Evolutionary conservation across 1,139 yeast species (phyloP), one percentile per base, ranked within the genome.

Genomic region (Kodamaea suecica): DNA sequence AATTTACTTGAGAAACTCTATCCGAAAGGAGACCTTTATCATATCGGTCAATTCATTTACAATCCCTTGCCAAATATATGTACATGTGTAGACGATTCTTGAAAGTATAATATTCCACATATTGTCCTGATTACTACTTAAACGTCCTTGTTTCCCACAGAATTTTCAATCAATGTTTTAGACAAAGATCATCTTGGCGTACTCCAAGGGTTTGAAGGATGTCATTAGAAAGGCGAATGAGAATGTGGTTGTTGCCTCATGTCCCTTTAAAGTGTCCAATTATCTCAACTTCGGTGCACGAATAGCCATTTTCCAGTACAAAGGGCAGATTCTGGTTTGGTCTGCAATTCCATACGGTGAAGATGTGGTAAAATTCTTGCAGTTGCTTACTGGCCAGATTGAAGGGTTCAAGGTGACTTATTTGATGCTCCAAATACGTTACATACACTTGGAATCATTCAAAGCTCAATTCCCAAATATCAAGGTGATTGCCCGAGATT

Each of bases 301-400:
- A 40, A 70, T 77, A 74, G 74, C 84, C 0, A 55, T 78, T 5
- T 53, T 69, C 39, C 59, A 70, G 32, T 51, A 60, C 37, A 53
- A 65, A 26, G 53, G 57, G 33, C 54, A 61, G 31, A 58, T 78
- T 16, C 56, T 77, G 7, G 73, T 81, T 7, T 76, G 80, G 73
- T 72, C 80, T 3, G 79, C 86, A 1, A 66, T 80, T 30, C 87
- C 87, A 1, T 74, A 68, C 47, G 76, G 78, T 1, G 62, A 66
- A 4, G 64, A 57, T 24, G 72, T 73, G 4, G 52, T 66, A 20
- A 57, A 61, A 19, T 61, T 66, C 2, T 49, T 77, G 25, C 50
- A 64, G 29, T 49, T 61, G 17, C 56, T 66, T 29, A 53, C 63
- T 1, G 68, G 63, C 1, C 23, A 29, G 14, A 27, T 17, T 41